phyloP scores from a whole-genome alignment of 73 alveolate genomes.

The Effrenium voratum region DNA sequence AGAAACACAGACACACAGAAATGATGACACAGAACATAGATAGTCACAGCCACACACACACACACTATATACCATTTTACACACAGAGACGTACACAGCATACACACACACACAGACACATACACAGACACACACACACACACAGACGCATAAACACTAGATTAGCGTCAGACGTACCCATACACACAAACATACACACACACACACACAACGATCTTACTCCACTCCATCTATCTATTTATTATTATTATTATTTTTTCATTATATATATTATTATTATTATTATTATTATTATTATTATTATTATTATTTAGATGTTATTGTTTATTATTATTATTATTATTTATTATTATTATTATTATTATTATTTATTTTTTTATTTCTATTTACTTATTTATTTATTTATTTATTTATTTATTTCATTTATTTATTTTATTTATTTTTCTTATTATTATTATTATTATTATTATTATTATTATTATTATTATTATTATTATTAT shows the following conservation, averaged over 20 bases:
- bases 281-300: no score
- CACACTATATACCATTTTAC: background rate
- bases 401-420: no score
- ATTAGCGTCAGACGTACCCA: background rate
- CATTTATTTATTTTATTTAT: no score
- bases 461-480: no score
- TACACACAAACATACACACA: background rate
- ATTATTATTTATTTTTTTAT: no score
- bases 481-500: no score
- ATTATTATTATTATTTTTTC: no score
- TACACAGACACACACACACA: background rate
- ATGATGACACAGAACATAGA: background rate
- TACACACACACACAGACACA: background rate
- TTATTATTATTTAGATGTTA: background rate
- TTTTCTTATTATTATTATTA: no score
- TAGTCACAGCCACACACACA: background rate
- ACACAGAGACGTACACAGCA: background rate
- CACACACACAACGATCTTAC: background rate
- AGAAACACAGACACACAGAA: background rate
- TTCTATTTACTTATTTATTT: no score
- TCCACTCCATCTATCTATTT: background rate
- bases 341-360: no score
- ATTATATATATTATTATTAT: no score
- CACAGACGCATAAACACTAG: background rate
- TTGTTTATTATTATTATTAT: no score